Base-by-base conservation (phyloP, 2,329 filamentous ascomycete genomes). In the Pyricularia pennisetigena region DNA sequence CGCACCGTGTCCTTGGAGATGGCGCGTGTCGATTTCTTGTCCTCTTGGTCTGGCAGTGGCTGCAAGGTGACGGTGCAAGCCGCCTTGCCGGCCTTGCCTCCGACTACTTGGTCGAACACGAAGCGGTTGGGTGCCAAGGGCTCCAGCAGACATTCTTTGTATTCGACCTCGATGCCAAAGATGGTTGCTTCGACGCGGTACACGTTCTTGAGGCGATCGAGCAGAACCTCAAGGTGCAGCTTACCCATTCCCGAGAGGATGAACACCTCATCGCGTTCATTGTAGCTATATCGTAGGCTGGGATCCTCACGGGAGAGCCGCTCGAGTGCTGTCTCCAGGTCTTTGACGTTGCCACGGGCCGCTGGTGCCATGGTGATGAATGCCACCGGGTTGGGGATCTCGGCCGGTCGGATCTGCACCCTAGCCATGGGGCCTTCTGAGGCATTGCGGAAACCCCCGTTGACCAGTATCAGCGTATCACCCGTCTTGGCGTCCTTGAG, bases 221-320 rank as follows among this genome's bases (percentile, higher is more conserved):
- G 83, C 0, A 94, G 94, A 65, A 99, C 95, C 74, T 99, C 95
- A 0, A 99, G 84, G 78, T 99, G 95, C 30, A 99, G 85, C 74
- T 97, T 93, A 8, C 95, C 95, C 95, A 99, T 98, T 4, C 95
- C 95, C 67, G 94, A 94, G 0, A 99, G 84, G 35, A 97, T 90
- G 64, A 95, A 97, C 74, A 97, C 93, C 1, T 95, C 95, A 1
- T 92, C 94, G 76, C 97, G 95, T 70, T 94, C 88, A 73, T 98
- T 92, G 32, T 92, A 83, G 49, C 85, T 91, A 75, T 97, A 91
- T 68, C 95, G 88, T 26, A 99, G 82, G 77, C 93, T 97, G 0
- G 95, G 95, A 74, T 99, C 95, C 80, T 99, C 95, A 72, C 95
- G 85, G 0, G 97, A 86, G 5, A 97, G 85, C 65, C 95, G 86